Evolutionary conservation across 140 eudicot genomes (phyloP), one percentile per base, ranked within the genome.

Genomic region (Oenanthe javanica): DNA sequence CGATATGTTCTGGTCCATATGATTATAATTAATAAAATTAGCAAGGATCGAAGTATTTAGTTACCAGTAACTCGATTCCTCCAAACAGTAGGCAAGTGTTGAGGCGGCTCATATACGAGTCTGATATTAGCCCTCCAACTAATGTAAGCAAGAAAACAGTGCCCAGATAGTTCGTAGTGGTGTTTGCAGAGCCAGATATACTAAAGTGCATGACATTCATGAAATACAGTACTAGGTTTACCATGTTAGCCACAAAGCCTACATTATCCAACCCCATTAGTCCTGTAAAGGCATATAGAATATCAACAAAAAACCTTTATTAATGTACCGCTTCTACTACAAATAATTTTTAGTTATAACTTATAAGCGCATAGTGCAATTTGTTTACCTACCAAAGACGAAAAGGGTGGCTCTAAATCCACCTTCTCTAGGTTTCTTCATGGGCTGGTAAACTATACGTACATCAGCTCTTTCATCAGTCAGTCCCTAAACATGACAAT

Each of bases 131-230:
- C 21, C 84, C 87, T 15, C 87, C 87, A 70, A 84, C 38, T 8
- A 84, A 42, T 18, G 87, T 55, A 14, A 84, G 82, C 79, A 84
- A 76, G 79, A 80, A 80, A 59, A 79, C 77, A 19, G 87, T 57
- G 12, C 87, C 87, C 84, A 84, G 40, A 36, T 63, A 84, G 72
- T 80, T 84, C 4, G 87, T 84, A 45, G 59, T 40, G 51, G 81
- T 81, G 54, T 76, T 84, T 16, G 87, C 87, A 23, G 87, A 61
- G 25, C 54, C 77, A 14, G 87, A 67, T 14, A 77, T 36, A 43
- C 63, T 69, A 6, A 75, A 84, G 57, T 76, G 79, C 79, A 84
- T 51, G 31, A 49, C 64, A 19, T n/a, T n/a, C 6, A n/a, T 13
- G 47, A 84, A 80, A 72, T 80, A 84, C 64, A 77, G 63, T 11